Base-by-base conservation (phyloP, 257 asterid species). In the Salvia hispanica region DNA sequence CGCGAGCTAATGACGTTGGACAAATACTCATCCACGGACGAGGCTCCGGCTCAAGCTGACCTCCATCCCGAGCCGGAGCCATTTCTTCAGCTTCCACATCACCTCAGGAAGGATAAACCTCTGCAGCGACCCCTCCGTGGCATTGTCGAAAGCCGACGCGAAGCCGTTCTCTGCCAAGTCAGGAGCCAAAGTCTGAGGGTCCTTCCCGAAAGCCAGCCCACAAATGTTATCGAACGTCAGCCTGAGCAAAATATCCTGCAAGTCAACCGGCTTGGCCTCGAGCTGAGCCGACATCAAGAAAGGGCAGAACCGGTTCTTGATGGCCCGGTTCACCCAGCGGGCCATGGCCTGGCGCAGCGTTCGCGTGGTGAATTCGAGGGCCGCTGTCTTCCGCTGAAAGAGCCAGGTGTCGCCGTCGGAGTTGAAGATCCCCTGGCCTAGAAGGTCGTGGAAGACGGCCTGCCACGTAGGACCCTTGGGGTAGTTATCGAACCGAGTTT, bases 401-500 rank as follows among this genome's bases (percentile, higher is more conserved):
- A 87, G 86, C 98, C 98, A 89, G 63, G 98, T 89, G 78, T 92
- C 95, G 6, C 96, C 98, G 10, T 92, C 98, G 1, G 96, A 87
- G 36, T 92, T 92, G 69, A 92, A 92, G 68, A 92, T 92, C 28
- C 98, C 98, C 61, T 90, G 88, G 1, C 98, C 97, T 4, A 92
- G 85, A 0, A 92, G 75, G 33, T 92, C 98, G 7, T 92, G 97
- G 68, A 92, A 92, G 51, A 88, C 98, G 4, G 93, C 92, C 72
- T 87, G 96, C 98, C 98, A 92, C 3, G 91, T 92, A 3, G 98
- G 98, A 25, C 97, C 98, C 65, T 92, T 92, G 0, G 98, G 98
- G 50, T 92, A 92, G 47, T 92, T 92, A 45, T 92, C 97, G 69
- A 92, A 92, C 46, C 98, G 88, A 70, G 90, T 86, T 73, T 83